Evolutionary conservation across 352 stramenopile genomes (phyloP).

Genomic region (Phytophthora colocasiae): DNA sequence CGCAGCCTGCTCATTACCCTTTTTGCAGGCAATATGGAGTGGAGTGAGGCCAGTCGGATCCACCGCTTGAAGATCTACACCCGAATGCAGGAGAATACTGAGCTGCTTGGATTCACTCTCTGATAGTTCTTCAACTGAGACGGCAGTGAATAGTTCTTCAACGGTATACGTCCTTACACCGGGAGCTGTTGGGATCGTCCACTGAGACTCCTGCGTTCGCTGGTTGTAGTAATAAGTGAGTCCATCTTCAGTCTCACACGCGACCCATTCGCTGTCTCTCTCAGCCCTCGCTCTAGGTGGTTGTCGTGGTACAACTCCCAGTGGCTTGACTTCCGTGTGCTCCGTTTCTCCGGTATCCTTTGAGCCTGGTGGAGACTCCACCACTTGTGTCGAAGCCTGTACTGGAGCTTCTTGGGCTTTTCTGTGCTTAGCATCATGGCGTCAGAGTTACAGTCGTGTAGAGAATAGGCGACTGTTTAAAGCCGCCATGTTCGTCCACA

Average conservation of each 20-base stretch:
- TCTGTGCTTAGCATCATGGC: slow-evolving; percentile 27
- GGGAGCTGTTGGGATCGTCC: slow-evolving; percentile 41
- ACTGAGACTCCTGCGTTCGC: slow-evolving; percentile 63
- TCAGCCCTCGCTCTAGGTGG: not conserved
- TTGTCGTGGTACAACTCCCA: slow-evolving; percentile 5
- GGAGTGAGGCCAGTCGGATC: slow-evolving; percentile 48
- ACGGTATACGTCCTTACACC: slow-evolving; percentile 8
- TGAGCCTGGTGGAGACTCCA: slow-evolving; percentile 20
- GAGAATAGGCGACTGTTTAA: slow-evolving; percentile 14
- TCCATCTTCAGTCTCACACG: slow-evolving; percentile 55
- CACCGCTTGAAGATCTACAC: slow-evolving; percentile 43
- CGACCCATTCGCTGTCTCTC: slow-evolving; percentile 45
- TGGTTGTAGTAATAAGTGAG: slow-evolving; percentile 81
- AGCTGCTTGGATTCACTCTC: slow-evolving; percentile 37
- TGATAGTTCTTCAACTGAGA: slow-evolving; percentile 25
- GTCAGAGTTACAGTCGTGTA: slow-evolving; percentile 30
- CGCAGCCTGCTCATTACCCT: slow-evolving; percentile 48
- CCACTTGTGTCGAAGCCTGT: slow-evolving; percentile 18
- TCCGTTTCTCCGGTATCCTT: not conserved
- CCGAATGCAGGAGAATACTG: slow-evolving; percentile 43
- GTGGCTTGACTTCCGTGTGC: slow-evolving; percentile 19
- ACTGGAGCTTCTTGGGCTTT: slow-evolving; percentile 33
- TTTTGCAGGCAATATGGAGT: slow-evolving; percentile 61
- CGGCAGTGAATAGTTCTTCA: slow-evolving; percentile 42
- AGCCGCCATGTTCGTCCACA: slow-evolving; percentile 28